Base-by-base conservation (phyloP, 352 stramenopile genomes). In the Globisporangium canariense region DNA sequence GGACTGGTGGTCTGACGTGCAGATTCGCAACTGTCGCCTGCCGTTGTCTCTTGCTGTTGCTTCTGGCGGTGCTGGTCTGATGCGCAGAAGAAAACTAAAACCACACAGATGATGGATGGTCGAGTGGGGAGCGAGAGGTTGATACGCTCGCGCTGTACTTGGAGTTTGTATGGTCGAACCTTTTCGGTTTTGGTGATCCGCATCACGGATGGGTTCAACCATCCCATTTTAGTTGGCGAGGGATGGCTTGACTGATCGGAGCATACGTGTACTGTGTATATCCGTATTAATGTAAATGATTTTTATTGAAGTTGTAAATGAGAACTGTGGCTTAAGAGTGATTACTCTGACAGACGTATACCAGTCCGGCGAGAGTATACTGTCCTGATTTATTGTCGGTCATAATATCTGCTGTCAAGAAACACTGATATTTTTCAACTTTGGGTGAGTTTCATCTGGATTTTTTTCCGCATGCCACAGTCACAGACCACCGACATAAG, bases 21-120 rank as follows among this genome's bases (percentile, higher is more conserved):
- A 67, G 41, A 62, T 67, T 67, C 53, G 28, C 43, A 52, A 67
- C 52, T 67, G 62, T 18, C 8, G 41, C 13, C 13, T 28, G 46
- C 25, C n/a, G 10, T 58, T 55, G 28, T 8, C 30, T 22, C 20
- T 1, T 16, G 36, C 9, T 41, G 36, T 11, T 41, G 36, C 36
- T 41, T 14, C 1, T 41, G 10, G 43, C 22, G 43, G 14, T 49
- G 16, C 13, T 47, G 41, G 41, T 22, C 5, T 49, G 43, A 22
- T 49, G 43, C 43, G 16, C 22, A 18, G 41, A 49, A 49, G 43
- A 49, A 46, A 46, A 5, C 13, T 14, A 36, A 36, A 11, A 43
- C 10, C 38, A 43, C 9, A 43, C 13, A 8, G 11, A 14, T 25
- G 36, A 41, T 43, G 38, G 32, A 36, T 36, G 32, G 32, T 36